phyloP scores from a whole-genome alignment of 2,329 filamentous ascomycete genomes.

The Gliomastix tumulicola region DNA sequence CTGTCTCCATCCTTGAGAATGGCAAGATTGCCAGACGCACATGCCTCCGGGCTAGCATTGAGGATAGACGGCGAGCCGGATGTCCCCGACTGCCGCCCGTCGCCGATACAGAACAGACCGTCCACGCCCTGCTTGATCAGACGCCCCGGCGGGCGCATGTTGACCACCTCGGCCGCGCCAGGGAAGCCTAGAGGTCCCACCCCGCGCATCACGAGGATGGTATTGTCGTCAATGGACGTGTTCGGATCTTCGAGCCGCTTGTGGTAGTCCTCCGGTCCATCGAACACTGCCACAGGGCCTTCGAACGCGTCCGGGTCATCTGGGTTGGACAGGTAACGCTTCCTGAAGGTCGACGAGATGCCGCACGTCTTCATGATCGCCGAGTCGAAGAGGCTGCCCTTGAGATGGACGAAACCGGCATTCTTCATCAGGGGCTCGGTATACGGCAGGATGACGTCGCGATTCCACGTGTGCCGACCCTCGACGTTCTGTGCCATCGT shows the following conservation, averaged over 20 bases:
- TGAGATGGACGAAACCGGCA: conserved; percentile 43
- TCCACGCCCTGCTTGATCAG: conserved; percentile 36
- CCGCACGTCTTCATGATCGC: conserved; percentile 47
- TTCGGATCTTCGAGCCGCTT: conserved; percentile 28
- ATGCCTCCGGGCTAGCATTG: conserved; percentile 48
- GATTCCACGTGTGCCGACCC: conserved; percentile 41
- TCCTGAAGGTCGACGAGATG: conserved; percentile 35
- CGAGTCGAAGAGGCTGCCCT: conserved; percentile 39
- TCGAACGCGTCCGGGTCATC: conserved; percentile 40
- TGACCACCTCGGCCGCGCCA: conserved; percentile 43
- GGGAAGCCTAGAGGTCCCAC: conserved; percentile 41
- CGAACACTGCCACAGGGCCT: conserved; percentile 37
- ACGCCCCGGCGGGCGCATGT: conserved; percentile 39
- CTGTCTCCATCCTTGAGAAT: conserved; percentile 40
- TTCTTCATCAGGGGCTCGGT: conserved; percentile 36
- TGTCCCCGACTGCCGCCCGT: conserved; percentile 48
- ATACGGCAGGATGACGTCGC: conserved; percentile 35
- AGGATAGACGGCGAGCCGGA: conserved; percentile 47
- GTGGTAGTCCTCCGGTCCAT: conserved; percentile 42
- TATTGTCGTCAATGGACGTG: conserved; percentile 2
- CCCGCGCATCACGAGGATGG: conserved; percentile 14
- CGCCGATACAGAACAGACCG: conserved; percentile 40
- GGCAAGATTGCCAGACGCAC: conserved; percentile 44
- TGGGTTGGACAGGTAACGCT: conserved; percentile 35
- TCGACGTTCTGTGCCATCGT: conserved; percentile 33